Conservation (phyloP, 768 basidiomycete genomes). For the Tylopilus sp. region DNA sequence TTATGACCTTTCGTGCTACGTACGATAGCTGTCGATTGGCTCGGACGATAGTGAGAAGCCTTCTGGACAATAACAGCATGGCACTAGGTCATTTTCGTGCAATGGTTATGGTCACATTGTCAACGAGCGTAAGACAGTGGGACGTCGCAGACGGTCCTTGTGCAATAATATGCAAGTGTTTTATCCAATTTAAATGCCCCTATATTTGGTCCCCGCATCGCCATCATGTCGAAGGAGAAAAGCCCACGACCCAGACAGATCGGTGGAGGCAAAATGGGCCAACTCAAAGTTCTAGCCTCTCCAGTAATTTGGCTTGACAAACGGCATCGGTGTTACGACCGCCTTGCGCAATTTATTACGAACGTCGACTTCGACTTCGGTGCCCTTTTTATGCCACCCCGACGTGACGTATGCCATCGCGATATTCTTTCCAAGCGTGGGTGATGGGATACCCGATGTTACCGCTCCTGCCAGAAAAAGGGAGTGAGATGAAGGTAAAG, state of each 20-base stretch:
- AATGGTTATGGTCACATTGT: neutral
- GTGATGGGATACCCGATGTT: constrained; percentile 96
- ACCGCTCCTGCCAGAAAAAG: constrained; percentile 47
- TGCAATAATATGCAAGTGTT: neutral
- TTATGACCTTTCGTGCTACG: too few species aligned
- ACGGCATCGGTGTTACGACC: constrained; percentile 81
- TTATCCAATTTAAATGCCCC: neutral
- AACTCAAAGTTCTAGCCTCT: constrained; percentile 51
- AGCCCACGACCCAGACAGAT: neutral
- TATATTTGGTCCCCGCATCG: neutral
- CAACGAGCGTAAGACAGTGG: neutral
- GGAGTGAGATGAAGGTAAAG: neutral
- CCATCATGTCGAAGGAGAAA: neutral
- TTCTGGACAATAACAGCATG: neutral
- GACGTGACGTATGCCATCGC: constrained; percentile 90
- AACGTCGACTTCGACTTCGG: constrained; percentile 79
- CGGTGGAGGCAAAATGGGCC: too few species aligned
- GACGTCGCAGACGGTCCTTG: neutral
- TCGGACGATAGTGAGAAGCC: too few species aligned
- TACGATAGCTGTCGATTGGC: too few species aligned
- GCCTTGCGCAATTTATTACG: constrained; percentile 77
- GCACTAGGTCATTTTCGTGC: too few species aligned
- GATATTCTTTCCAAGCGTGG: constrained; percentile 84
- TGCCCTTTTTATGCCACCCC: constrained; percentile 90
- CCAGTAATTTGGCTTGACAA: constrained; percentile 79